phyloP scores from a whole-genome alignment of 2,329 filamentous ascomycete genomes.

The Diplodia scrobiculata region DNA sequence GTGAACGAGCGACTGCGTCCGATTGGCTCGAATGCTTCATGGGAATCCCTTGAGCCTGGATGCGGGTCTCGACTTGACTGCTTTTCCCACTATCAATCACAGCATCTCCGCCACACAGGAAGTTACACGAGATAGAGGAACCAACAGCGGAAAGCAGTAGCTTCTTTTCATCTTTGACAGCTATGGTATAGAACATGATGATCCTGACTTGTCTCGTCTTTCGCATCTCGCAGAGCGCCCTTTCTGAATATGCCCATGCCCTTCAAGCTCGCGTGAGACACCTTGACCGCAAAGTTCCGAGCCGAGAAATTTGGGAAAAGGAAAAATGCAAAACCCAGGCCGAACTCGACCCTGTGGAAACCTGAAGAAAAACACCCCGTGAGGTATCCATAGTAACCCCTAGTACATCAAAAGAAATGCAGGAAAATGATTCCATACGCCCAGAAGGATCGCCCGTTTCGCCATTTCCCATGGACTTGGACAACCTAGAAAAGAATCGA shows the following conservation, averaged over 20 bases:
- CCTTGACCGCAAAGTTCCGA: not conserved
- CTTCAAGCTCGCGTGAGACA: not conserved
- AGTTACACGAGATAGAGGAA: not conserved
- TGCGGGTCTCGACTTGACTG: not conserved
- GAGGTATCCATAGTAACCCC: conserved; percentile 22
- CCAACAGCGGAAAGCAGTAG: not conserved
- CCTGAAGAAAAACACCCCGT: not conserved
- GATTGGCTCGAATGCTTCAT: not conserved
- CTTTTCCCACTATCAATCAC: not conserved
- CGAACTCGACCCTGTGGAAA: not conserved
- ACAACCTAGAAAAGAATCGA: conserved; percentile 13
- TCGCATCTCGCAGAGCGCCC: not conserved
- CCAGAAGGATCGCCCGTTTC: conserved; percentile 14
- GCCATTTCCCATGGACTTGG: conserved; percentile 22
- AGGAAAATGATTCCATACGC: conserved; percentile 8
- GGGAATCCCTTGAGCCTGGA: not conserved
- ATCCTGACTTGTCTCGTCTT: conserved; percentile 1
- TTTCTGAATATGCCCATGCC: not conserved
- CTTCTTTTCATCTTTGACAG: conserved; percentile 2
- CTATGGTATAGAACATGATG: not conserved
- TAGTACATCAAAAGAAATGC: conserved; percentile 16
- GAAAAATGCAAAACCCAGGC: not conserved
- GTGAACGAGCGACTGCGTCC: not conserved
- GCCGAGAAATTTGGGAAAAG: not conserved
- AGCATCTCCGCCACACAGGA: not conserved